A percentile compares a stretch with the other conserved stretches of the same genome.
Evolutionary conservation across 2,329 filamentous ascomycete species (phyloP).

Genomic region (Penicillium sp.): DNA sequence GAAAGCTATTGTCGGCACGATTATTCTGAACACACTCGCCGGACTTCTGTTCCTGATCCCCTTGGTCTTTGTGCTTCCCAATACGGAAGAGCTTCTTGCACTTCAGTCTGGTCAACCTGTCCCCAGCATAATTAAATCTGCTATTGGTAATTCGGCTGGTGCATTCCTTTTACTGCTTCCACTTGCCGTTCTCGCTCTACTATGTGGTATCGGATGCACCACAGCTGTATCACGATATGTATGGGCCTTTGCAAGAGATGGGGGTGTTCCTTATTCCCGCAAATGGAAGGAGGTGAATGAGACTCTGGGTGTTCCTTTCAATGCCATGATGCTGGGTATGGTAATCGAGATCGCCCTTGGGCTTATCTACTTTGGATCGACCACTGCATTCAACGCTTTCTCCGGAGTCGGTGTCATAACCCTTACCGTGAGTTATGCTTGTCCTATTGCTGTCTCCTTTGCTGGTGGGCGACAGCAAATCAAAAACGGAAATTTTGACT

Average conservation of each 20-base stretch:
- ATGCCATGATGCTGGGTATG: constrained; percentile 66
- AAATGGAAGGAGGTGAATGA: constrained; percentile 64
- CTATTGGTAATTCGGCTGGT: constrained; percentile 67
- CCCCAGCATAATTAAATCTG: constrained; percentile 69
- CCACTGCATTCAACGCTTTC: constrained; percentile 74
- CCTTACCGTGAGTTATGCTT: constrained; percentile 66
- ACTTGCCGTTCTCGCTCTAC: constrained; percentile 57
- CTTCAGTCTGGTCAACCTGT: constrained; percentile 72
- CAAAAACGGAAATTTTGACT: constrained; percentile 39
- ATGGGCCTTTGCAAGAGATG: constrained; percentile 19
- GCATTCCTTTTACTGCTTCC: constrained; percentile 70
- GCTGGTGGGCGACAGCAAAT: constrained; percentile 57
- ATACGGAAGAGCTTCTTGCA: constrained; percentile 60
- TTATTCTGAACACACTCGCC: constrained; percentile 63
- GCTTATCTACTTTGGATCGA: constrained; percentile 73
- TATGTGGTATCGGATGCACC: constrained; percentile 15
- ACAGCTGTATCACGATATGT: constrained; percentile 14
- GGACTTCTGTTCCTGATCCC: constrained; percentile 68
- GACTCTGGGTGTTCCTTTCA: constrained; percentile 65
- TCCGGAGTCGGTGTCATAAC: constrained; percentile 76
- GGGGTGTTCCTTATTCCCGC: constrained; percentile 60
- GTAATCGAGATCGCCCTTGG: constrained; percentile 67
- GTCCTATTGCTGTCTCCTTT: constrained; percentile 64
- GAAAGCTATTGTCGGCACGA: constrained; percentile 66
- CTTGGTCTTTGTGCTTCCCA: constrained; percentile 70